Conservation (phyloP, 371 early-diverging fungal genomes). For the Mucor velutinosus region DNA sequence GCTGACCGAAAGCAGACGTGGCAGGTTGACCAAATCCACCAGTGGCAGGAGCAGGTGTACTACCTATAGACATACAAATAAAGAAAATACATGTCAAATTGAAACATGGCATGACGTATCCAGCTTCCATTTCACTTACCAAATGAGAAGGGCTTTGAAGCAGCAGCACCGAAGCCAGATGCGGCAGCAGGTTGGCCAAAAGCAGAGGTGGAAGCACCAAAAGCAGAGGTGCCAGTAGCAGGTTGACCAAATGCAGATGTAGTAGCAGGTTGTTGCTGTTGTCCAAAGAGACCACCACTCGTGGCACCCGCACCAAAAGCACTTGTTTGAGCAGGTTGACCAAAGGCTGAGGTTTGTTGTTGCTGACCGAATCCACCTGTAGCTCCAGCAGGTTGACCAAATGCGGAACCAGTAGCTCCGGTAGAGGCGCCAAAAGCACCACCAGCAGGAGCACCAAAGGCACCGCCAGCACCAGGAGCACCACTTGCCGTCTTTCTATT, state of each 20-base stretch:
- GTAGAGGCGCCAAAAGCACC: slow-evolving; percentile 35
- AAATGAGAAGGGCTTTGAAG: slow-evolving; percentile 42
- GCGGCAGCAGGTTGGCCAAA: slow-evolving; percentile 49
- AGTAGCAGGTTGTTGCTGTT: slow-evolving; percentile 24
- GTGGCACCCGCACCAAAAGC: slow-evolving; percentile 33
- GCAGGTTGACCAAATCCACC: slow-evolving; percentile 38
- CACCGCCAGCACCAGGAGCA: slow-evolving; percentile 45
- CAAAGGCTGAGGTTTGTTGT: slow-evolving; percentile 43
- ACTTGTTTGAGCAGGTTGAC: slow-evolving; percentile 37
- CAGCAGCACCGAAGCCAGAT: slow-evolving; percentile 30
- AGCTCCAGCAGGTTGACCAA: slow-evolving; percentile 50
- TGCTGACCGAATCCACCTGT: slow-evolving; percentile 23
- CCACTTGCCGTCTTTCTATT: slow-evolving; percentile 70
- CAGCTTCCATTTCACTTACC: slow-evolving; percentile 18
- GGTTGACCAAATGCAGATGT: slow-evolving; percentile 41
- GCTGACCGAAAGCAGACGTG: slow-evolving; percentile 35
- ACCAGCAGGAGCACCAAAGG: slow-evolving; percentile 50
- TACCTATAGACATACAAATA: slow-evolving; percentile 3
- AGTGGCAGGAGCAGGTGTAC: slow-evolving; percentile 29
- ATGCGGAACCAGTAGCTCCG: slow-evolving; percentile 39
- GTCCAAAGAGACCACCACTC: slow-evolving; percentile 18
- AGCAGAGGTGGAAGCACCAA: slow-evolving; percentile 36
- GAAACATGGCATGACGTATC: neutral
- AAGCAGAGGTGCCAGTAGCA: slow-evolving; percentile 23
- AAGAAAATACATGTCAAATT: neutral